Evolutionary conservation across 1,284 basidiomycete species (phyloP).

Genomic region (Paramarasmius palmivorus): DNA sequence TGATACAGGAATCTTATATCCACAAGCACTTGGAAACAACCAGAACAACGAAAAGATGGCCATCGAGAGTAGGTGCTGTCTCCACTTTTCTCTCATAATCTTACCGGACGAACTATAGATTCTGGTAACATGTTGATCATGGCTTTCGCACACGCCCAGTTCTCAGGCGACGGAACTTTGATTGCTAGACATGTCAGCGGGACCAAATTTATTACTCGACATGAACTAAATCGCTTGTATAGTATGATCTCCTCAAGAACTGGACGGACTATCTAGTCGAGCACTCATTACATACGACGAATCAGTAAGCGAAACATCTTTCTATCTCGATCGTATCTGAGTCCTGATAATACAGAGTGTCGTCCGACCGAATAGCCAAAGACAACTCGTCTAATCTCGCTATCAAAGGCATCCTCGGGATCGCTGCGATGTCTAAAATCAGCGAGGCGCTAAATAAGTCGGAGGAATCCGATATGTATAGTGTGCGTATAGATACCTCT

Average conservation of each 20-base stretch:
- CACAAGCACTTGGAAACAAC: constrained; percentile 17
- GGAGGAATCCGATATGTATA: constrained; percentile 26
- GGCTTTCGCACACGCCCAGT: constrained; percentile 8
- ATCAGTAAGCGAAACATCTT: constrained; percentile 19
- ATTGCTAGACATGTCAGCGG: constrained; percentile 10
- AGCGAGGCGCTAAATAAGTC: constrained; percentile 26
- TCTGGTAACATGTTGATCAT: constrained; percentile 13
- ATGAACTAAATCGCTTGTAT: background rate
- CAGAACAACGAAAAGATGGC: constrained; percentile 15
- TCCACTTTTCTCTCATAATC: background rate
- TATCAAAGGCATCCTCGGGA: constrained; percentile 42
- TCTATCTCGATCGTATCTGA: too few species aligned
- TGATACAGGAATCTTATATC: constrained; percentile 25
- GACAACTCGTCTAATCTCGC: constrained; percentile 34
- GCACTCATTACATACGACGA: constrained; percentile 21
- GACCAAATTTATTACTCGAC: background rate
- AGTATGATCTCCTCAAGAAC: constrained; percentile 10
- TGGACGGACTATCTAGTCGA: constrained; percentile 26
- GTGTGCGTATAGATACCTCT: constrained; percentile 18
- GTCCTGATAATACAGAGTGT: constrained; percentile 13
- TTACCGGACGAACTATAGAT: constrained; percentile 3
- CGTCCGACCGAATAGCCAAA: constrained; percentile 22
- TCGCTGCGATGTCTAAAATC: constrained; percentile 42
- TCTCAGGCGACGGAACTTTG: constrained; percentile 6
- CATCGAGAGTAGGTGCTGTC: constrained; percentile 24